These are phyloP conservation scores for Arabidopsis lyrata DNA, from an alignment of 441 rosid species.

Conservation along the genomic window DNA sequence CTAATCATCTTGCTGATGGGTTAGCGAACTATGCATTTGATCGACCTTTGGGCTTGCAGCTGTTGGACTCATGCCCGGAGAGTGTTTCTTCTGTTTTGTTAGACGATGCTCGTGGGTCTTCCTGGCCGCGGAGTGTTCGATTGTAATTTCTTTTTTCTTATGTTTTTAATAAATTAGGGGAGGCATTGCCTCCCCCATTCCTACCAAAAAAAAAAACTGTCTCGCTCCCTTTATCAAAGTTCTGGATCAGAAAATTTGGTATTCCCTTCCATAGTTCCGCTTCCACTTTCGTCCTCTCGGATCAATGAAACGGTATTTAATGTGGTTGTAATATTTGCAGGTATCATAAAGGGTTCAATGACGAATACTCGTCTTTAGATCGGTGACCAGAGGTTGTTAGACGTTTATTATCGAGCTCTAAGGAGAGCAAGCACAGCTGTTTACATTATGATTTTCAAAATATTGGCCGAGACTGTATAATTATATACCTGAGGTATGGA, in stretches of 20 bases:
- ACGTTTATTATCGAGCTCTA: constrained; percentile 91
- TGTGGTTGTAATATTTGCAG: constrained; percentile 43
- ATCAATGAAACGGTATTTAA: neutral
- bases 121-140: no score
- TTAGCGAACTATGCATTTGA: no score
- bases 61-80: no score
- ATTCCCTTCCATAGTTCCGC: constrained; percentile 52
- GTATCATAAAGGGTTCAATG: constrained; percentile 93
- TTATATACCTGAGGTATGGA: constrained; percentile 30
- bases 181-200: no score
- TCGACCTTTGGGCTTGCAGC: no score
- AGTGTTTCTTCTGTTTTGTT: no score
- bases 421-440: constrained; percentile 93
- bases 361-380: constrained; percentile 93
- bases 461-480: constrained; percentile 22
- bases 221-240: constrained; percentile 97
- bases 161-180: no score
- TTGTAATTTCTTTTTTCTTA: no score
- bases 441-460: constrained; percentile 31
- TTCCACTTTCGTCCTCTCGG: constrained; percentile 52
- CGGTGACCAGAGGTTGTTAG: constrained; percentile 90
- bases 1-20: no score
- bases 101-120: no score
- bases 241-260: constrained; percentile 92
- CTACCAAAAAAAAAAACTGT: constrained; percentile 48